Conservation (phyloP, 768 basidiomycete species). For the Kwoniella heveanensis region DNA sequence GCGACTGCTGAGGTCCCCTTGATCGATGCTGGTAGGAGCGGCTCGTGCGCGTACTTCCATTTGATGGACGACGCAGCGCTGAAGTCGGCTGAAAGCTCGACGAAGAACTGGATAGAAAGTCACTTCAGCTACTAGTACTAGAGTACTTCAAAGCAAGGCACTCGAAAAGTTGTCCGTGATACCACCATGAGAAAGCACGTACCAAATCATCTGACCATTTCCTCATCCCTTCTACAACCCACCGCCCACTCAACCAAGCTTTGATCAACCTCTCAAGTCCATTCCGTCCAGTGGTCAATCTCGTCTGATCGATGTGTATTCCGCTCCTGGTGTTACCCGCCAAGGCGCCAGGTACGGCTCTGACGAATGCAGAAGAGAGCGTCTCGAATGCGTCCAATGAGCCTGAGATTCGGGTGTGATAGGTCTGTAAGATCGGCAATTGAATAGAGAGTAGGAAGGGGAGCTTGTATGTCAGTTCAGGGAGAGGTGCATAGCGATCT, state of each 20-base stretch:
- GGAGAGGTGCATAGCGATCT: conserved; percentile 92
- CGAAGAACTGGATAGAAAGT: conserved; percentile 95
- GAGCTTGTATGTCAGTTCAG: conserved; percentile 71
- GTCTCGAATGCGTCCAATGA: conserved; percentile 94
- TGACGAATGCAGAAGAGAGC: conserved; percentile 80
- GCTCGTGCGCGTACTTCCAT: conserved; percentile 32
- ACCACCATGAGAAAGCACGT: too few relatives aligned
- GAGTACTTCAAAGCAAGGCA: too few relatives aligned
- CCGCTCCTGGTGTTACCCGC: conserved; percentile 62
- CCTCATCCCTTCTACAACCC: conserved; percentile 69
- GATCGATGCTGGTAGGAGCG: conserved; percentile 21
- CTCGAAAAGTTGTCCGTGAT: too few relatives aligned
- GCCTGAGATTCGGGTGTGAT: conserved; percentile 73
- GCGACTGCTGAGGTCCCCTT: conserved; percentile 7
- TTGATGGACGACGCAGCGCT: conserved; percentile 12
- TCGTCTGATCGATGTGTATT: conserved; percentile 62
- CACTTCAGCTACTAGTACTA: too few relatives aligned
- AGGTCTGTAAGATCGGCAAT: conserved; percentile 76
- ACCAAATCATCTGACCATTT: conserved; percentile 90
- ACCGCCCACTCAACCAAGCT: conserved; percentile 77
- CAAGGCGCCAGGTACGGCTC: conserved; percentile 89
- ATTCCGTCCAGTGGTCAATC: conserved; percentile 77
- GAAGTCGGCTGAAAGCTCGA: conserved; percentile 70
- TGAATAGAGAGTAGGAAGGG: conserved; percentile 84
- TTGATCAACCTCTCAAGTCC: conserved; percentile 83